Evolutionary conservation across 2,329 filamentous ascomycete genomes (phyloP).

Genomic region (Diplodia mutila): DNA sequence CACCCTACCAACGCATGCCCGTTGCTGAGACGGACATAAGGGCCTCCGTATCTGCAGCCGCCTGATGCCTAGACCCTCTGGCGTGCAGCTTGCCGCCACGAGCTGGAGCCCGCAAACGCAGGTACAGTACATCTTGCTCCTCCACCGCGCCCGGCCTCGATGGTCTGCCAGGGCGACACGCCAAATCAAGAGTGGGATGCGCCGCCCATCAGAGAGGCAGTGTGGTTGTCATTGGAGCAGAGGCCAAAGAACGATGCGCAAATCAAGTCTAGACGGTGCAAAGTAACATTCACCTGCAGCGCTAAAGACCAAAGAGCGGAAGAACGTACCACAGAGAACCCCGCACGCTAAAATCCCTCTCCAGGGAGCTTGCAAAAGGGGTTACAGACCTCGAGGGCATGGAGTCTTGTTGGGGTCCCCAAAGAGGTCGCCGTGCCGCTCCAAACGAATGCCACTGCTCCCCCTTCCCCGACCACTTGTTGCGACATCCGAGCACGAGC

Average conservation of each 20-base stretch:
- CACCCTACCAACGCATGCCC: slow-evolving; percentile 4
- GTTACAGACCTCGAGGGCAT: not conserved
- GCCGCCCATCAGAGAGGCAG: not conserved
- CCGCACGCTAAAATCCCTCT: not conserved
- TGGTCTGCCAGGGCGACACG: not conserved
- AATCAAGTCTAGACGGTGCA: slow-evolving; percentile 1
- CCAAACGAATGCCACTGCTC: not conserved
- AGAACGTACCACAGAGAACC: not conserved
- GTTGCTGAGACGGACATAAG: slow-evolving; percentile 17
- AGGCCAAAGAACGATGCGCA: not conserved
- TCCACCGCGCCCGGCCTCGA: not conserved
- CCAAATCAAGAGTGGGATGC: slow-evolving; percentile 1
- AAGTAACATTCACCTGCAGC: not conserved
- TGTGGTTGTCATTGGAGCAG: slow-evolving; percentile 2
- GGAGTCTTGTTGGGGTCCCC: not conserved
- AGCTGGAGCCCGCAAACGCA: too few relatives aligned
- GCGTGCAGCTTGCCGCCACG: too few relatives aligned
- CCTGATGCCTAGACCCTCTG: not conserved
- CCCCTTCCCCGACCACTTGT: not conserved
- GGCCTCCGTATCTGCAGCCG: slow-evolving; percentile 14
- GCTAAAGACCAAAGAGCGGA: not conserved
- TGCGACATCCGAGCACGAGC: not conserved
- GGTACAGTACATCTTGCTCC: slow-evolving; percentile 4
- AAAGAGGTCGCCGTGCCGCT: not conserved
- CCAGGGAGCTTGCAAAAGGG: not conserved